These are phyloP conservation scores for Psilocybe sp. DNA, from an alignment of 768 basidiomycete species.

Conservation along the genomic window DNA sequence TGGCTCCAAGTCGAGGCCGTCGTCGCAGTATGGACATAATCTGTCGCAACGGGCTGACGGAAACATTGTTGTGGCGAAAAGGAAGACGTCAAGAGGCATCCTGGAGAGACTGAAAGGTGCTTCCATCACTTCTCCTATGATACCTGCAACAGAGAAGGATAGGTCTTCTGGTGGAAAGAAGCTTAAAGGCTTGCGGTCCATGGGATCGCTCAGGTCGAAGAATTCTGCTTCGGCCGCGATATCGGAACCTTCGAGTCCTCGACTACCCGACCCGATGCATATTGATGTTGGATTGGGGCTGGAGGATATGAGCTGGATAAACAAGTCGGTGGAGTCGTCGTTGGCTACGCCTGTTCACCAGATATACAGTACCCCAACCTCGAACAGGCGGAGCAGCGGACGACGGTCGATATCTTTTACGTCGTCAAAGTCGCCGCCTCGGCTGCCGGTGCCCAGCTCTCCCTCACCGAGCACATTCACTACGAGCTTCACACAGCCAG, in stretches of 20 bases:
- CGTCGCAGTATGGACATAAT: conserved; percentile 23
- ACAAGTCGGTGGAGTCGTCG: conserved; percentile 8
- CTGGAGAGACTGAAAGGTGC: conserved; percentile 58
- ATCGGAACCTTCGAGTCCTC: conserved; percentile 45
- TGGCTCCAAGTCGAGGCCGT: conserved; percentile 36
- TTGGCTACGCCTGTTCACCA: conserved; percentile 30
- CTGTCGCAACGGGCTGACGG: conserved; percentile 27
- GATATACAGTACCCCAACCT: conserved; percentile 25
- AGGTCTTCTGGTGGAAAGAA: conserved; percentile 38
- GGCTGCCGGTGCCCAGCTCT: conserved; percentile 43
- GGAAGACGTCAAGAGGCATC: conserved; percentile 69
- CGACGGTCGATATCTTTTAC: conserved; percentile 74
- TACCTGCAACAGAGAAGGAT: conserved; percentile 36
- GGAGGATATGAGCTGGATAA: conserved; percentile 52
- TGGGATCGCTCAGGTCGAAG: conserved; percentile 74
- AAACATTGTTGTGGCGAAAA: conserved; percentile 29
- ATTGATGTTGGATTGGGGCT: conserved; percentile 59
- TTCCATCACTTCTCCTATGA: conserved; percentile 39
- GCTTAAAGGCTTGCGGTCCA: conserved; percentile 74
- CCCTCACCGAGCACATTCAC: conserved; percentile 46
- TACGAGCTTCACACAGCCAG: conserved; percentile 27
- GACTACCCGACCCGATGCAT: conserved; percentile 48
- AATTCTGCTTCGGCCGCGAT: conserved; percentile 25
- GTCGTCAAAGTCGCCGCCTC: conserved; percentile 37
- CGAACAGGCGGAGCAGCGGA: conserved; percentile 47